Evolutionary conservation across 129 eudicot species (phyloP).

Genomic region (Solidago caesia): DNA sequence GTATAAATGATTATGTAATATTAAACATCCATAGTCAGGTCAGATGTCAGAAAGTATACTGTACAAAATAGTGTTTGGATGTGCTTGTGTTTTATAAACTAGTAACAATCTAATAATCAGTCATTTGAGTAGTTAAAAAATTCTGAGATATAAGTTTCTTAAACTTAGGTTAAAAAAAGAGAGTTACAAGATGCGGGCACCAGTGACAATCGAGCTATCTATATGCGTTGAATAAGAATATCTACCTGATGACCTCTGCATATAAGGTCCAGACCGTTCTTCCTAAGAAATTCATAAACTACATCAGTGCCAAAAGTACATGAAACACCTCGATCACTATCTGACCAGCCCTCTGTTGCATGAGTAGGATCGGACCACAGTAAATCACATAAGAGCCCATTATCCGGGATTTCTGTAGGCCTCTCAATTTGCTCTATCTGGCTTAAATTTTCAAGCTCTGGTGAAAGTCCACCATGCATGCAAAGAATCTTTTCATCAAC

Average conservation of each 20-base stretch:
- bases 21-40: neutral
- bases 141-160: too few relatives aligned
- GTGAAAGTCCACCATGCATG: slow-evolving; percentile 96
- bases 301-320: slow-evolving; percentile 74
- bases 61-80: too few relatives aligned
- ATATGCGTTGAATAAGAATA: neutral
- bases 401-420: slow-evolving; percentile 74
- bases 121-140: neutral
- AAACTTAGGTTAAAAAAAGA: too few relatives aligned
- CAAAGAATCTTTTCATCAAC: slow-evolving; percentile 78
- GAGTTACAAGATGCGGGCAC: neutral
- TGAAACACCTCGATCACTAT: slow-evolving; percentile 78
- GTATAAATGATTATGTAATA: neutral
- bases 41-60: neutral
- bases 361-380: slow-evolving; percentile 82
- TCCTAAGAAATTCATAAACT: slow-evolving; percentile 60
- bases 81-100: neutral
- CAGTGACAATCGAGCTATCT: neutral
- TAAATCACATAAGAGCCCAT: slow-evolving; percentile 77
- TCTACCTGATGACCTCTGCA: slow-evolving; percentile 95
- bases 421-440: slow-evolving; percentile 62
- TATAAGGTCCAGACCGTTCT: slow-evolving; percentile 70
- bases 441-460: slow-evolving; percentile 51
- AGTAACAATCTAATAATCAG: neutral
- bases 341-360: slow-evolving; percentile 64